phyloP scores from a whole-genome alignment of 495 filamentous ascomycete genomes.

The Hyaloscypha bicolor region DNA sequence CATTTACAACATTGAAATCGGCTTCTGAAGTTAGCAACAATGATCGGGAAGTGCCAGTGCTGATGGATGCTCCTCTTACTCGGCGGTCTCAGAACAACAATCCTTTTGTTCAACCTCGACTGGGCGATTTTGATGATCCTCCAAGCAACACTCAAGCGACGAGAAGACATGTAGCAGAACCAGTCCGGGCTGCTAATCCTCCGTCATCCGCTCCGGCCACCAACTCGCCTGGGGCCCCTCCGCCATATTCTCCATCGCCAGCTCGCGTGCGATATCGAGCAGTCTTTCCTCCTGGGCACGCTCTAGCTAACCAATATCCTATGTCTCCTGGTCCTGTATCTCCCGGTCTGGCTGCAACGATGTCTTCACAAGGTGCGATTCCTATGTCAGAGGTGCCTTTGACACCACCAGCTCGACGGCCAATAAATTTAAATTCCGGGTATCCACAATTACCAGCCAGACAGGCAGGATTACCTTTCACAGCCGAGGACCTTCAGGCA shows the following conservation, averaged over 20 bases:
- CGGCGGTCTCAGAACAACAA: conserved; percentile 36
- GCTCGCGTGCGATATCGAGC: conserved; percentile 25
- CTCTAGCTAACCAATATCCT: conserved; percentile 23
- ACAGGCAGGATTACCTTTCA: conserved; percentile 26
- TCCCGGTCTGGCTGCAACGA: conserved; percentile 38
- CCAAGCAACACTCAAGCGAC: conserved; percentile 19
- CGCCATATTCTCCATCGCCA: conserved; percentile 38
- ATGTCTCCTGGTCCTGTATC: conserved; percentile 30
- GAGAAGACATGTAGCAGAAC: not conserved
- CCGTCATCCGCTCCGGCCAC: not conserved
- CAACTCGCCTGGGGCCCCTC: conserved; percentile 19
- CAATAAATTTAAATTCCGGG: conserved; percentile 39
- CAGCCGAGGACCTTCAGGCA: conserved; percentile 26
- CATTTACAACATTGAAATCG: conserved; percentile 1
- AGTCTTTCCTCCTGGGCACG: conserved; percentile 33
- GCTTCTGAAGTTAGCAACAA: conserved; percentile 13
- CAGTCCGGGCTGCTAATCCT: not conserved
- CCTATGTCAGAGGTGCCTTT: conserved; percentile 47
- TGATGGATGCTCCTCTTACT: conserved; percentile 19
- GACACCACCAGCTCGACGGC: conserved; percentile 25
- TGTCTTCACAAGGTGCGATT: conserved; percentile 46
- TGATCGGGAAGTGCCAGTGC: conserved; percentile 27
- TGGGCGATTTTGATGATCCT: conserved; percentile 18
- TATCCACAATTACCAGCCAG: conserved; percentile 30
- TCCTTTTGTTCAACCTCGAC: conserved; percentile 36